A percentile compares a stretch with the other conserved stretches of the same genome.
Conservation (phyloP, 805 yeast species). For the Komagataella populi region DNA sequence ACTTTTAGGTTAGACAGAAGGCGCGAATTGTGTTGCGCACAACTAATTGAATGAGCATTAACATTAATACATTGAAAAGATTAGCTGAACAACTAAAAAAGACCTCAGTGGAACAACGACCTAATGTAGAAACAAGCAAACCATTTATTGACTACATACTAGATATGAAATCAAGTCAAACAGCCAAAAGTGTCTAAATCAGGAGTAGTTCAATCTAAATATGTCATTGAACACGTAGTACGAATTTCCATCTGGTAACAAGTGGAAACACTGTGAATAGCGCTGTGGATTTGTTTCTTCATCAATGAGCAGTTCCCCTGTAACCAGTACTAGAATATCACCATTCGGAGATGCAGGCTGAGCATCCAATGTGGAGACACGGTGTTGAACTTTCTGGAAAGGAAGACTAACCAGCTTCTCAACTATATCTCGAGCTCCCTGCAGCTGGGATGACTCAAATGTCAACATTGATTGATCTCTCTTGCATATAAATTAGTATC, state of each 20-base stretch:
- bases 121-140: constrained; percentile 2
- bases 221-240: constrained; percentile 95
- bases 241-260: constrained; percentile 82
- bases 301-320: constrained; percentile 87
- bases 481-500: constrained; percentile 11
- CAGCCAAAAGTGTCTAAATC: constrained; percentile 3
- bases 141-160: not conserved
- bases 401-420: constrained; percentile 86
- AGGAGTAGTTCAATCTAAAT: constrained; percentile 85
- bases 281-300: constrained; percentile 94
- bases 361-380: constrained; percentile 91
- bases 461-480: constrained; percentile 97
- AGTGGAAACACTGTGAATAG: constrained; percentile 95
- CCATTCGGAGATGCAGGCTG: constrained; percentile 93
- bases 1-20: not conserved
- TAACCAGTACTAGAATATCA: constrained; percentile 93
- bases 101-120: too few species aligned
- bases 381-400: constrained; percentile 84
- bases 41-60: not conserved
- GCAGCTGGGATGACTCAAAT: constrained; percentile 86
- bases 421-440: constrained; percentile 86
- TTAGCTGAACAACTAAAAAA: too few species aligned
- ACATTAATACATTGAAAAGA: not conserved
- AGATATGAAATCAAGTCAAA: not conserved
- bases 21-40: not conserved